Evolutionary conservation across 768 basidiomycete genomes (phyloP), one percentile per base, ranked within the genome.

Genomic region (Boletus pseudo-olivaceus): DNA sequence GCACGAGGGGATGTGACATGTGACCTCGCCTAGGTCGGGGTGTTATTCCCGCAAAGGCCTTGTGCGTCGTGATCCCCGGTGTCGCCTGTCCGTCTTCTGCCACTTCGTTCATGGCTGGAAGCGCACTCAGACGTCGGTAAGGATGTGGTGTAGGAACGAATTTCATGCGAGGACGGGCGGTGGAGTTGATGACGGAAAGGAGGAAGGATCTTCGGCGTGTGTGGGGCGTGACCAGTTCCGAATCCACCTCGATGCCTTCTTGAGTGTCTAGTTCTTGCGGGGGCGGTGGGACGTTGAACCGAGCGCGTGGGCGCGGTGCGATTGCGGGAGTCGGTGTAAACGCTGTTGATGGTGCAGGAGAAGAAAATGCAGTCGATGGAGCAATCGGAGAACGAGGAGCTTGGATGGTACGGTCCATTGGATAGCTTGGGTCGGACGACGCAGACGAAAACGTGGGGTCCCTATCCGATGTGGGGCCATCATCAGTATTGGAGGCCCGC

Each of bases 101-200:
- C 1, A 70, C 72, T 20, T 70, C 73, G 8, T 73, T 67, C 51
- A 58, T 51, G 81, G 71, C 85, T 79, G 37, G 88, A 83, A 14
- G 90, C 83, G 20, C 82, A 77, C 61, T 81, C 69, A 64, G 80
- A 78, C 64, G 92, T 26, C 69, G 66, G 17, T 62, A 59, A 12
- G 76, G 75, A 58, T 78, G 76, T 15, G 81, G 79, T 6, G 82
- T 81, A 4, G 74, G 71, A 33, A 70, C 62, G 10, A 40, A 27
- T 40, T 71, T 72, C 49, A 82, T 75, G 9, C 86, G 81, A 0
- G 90, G 89, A 32, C 90, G 84, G 5, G 87, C 75, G 2, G 86
- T 90, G 6, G 90, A 90, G 63, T 91, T 87, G 65, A 94, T 88
- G 8, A 93, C 87, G 9, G 84, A 84, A 37, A 94, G 79, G 12